Evolutionary conservation across 805 yeast genomes (phyloP).

Genomic region (Kazachstania viticola): DNA sequence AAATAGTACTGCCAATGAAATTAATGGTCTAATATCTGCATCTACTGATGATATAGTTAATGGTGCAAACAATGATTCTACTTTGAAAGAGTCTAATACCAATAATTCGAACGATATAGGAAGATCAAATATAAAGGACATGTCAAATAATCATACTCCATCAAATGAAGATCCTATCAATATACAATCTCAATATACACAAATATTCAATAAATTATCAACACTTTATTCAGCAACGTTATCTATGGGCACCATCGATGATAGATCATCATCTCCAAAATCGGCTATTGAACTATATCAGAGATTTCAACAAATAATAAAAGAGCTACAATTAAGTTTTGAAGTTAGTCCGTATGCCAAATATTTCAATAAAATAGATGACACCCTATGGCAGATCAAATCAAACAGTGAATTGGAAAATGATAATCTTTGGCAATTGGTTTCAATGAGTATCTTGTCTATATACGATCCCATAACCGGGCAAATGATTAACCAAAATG

Average conservation of each 20-base stretch:
- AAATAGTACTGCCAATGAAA: conserved; percentile 1
- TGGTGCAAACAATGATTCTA: conserved; percentile 1
- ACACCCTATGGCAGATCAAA: conserved; percentile 22
- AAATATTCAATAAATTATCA: conserved; percentile 19
- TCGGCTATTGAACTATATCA: conserved; percentile 26
- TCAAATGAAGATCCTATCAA: conserved; percentile 1
- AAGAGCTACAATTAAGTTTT: conserved; percentile 24
- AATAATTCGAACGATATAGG: neutral
- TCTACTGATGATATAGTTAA: conserved; percentile 1
- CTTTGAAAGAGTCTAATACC: conserved; percentile 1
- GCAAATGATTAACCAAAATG: conserved; percentile 16
- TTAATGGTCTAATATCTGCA: neutral
- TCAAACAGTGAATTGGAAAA: conserved; percentile 16
- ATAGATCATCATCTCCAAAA: conserved; percentile 24
- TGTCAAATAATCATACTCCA: neutral
- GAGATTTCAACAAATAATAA: conserved; percentile 25
- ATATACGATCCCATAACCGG: conserved; percentile 22
- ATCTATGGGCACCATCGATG: conserved; percentile 18
- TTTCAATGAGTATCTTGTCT: conserved; percentile 16
- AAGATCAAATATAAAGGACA: too few species aligned
- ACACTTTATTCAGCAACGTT: conserved; percentile 21
- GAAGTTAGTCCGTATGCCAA: conserved; percentile 22
- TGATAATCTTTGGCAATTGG: conserved; percentile 23
- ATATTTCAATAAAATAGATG: conserved; percentile 22
- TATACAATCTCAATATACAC: conserved; percentile 13